Percentiles rank a stretch among this genome's conserved stretches.
phyloP scores from a whole-genome alignment of 768 basidiomycete species.

The Rhizopogon sp. region DNA sequence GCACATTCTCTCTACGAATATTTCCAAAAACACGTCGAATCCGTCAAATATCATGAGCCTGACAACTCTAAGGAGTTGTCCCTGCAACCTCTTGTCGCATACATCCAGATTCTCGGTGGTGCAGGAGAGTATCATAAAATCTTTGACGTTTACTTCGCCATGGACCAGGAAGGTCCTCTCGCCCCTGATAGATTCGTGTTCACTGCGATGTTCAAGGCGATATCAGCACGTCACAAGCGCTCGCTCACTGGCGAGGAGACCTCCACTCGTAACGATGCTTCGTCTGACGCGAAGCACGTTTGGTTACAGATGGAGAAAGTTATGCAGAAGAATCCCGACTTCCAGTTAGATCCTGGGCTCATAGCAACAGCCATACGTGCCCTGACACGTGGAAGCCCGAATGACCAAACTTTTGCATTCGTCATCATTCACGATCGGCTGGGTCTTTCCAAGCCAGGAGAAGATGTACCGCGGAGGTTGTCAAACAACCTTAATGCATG shows the following conservation, averaged over 20 bases:
- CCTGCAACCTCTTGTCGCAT: conserved; percentile 45
- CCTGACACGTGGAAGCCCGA: conserved; percentile 47
- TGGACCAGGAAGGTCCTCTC: conserved; percentile 61
- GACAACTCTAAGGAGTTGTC: conserved; percentile 42
- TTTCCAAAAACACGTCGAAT: conserved; percentile 46
- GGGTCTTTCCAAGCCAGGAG: conserved; percentile 49
- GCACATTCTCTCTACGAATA: conserved; percentile 57
- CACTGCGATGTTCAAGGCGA: conserved; percentile 59
- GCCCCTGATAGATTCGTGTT: conserved; percentile 58
- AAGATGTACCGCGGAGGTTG: conserved; percentile 32
- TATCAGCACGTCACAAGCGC: conserved; percentile 19
- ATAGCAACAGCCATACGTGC: conserved; percentile 50
- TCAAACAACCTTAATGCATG: conserved; percentile 38
- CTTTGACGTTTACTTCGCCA: conserved; percentile 69
- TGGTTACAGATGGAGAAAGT: conserved; percentile 64
- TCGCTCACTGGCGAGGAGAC: conserved; percentile 9
- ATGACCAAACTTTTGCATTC: conserved; percentile 65
- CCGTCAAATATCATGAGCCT: conserved; percentile 44
- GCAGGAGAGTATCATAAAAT: conserved; percentile 58
- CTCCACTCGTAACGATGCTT: conserved; percentile 34
- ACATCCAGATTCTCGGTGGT: conserved; percentile 63
- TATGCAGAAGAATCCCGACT: conserved; percentile 37
- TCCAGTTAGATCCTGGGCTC: conserved; percentile 50
- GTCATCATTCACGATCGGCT: conserved; percentile 58
- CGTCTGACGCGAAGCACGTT: conserved; percentile 64